Evolutionary conservation across 768 basidiomycete genomes (phyloP), one percentile per base, ranked within the genome.

Genomic region (Exidia glandulosa): DNA sequence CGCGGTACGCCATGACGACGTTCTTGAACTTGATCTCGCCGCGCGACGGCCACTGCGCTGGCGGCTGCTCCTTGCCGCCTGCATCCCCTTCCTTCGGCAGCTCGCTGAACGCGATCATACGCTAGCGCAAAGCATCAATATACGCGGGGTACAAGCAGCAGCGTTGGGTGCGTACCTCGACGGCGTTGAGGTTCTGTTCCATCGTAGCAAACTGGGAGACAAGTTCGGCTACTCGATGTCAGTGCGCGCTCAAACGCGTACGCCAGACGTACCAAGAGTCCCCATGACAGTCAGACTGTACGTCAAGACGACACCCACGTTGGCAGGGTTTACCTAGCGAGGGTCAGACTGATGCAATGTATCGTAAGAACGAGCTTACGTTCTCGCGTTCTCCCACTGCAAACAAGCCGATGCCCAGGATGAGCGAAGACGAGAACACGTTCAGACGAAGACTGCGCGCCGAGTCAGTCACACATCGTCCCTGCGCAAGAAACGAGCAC

Each of bases 181-280:
- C 85, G 0, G 83, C 80, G 64, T 87, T 87, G 80, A 87, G 86
- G 66, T 84, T 83, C 68, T 85, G 82, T 66, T 85, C 84, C 62
- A 79, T 83, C 62, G 76, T 74, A 3, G 84, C 82, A 64, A 81
- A 85, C 32, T 76, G 73, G 1, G 78, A 73, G 16, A 85, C 75
- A 69, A 84, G 76, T 62, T 81, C 75, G 4, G 81, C 80, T 83
- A 62, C 14, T 66, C 52, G 57, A 47, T 14, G 55, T 55, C 59
- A 33, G 13, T 13, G 6, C 16, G 41, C 41, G 41, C 23, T 19
- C 7, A 6, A 1, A 23, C 19, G 16, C 1, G 19, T 6, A 45
- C 23, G 3, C 16, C 19, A 19, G 10, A 14, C n/a, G 10, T 25
- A 33, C 33, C 25, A 47, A 56, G 16, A 13, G 6, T 58, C 10